phyloP scores from a whole-genome alignment of 2,329 filamentous ascomycete species.

The Penicillium griseofulvum region DNA sequence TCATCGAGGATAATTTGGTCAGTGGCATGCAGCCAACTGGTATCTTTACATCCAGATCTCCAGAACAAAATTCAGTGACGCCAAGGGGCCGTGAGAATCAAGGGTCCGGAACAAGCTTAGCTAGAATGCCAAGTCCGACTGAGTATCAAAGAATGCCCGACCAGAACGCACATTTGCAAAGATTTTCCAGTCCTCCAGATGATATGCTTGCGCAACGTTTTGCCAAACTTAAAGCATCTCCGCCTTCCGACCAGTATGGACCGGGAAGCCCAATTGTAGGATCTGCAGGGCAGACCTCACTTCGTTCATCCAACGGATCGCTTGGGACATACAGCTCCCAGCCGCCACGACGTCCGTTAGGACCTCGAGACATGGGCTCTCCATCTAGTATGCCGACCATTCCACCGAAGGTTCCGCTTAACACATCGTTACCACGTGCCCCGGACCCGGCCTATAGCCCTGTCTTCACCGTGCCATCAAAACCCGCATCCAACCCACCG shows the following conservation, averaged over 20 bases:
- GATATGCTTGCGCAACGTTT: slow-evolving; percentile 45
- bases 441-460: slow-evolving; percentile 51
- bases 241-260: neutral
- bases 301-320: slow-evolving; percentile 15
- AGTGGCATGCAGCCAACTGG: slow-evolving; percentile 30
- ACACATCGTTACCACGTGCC: slow-evolving; percentile 45
- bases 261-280: slow-evolving; percentile 5
- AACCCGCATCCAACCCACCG: slow-evolving; percentile 39
- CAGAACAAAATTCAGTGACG: slow-evolving; percentile 11
- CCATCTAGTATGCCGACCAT: slow-evolving; percentile 34
- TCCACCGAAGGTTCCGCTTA: slow-evolving; percentile 45
- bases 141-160: slow-evolving; percentile 34
- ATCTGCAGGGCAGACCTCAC: slow-evolving; percentile 17
- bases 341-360: slow-evolving; percentile 35
- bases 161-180: slow-evolving; percentile 21
- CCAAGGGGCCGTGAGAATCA: slow-evolving; percentile 25
- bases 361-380: slow-evolving; percentile 45
- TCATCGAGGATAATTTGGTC: slow-evolving; percentile 38
- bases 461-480: slow-evolving; percentile 41
- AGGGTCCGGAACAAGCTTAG: slow-evolving; percentile 16
- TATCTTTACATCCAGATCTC: slow-evolving; percentile 7
- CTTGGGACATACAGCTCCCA: slow-evolving; percentile 13
- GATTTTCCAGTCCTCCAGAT: slow-evolving; percentile 27
- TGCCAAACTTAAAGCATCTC: slow-evolving; percentile 36
- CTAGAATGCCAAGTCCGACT: slow-evolving; percentile 43